Evolutionary conservation across 805 yeast genomes (phyloP).

Genomic region (Scheffersomyces coipomensis): DNA sequence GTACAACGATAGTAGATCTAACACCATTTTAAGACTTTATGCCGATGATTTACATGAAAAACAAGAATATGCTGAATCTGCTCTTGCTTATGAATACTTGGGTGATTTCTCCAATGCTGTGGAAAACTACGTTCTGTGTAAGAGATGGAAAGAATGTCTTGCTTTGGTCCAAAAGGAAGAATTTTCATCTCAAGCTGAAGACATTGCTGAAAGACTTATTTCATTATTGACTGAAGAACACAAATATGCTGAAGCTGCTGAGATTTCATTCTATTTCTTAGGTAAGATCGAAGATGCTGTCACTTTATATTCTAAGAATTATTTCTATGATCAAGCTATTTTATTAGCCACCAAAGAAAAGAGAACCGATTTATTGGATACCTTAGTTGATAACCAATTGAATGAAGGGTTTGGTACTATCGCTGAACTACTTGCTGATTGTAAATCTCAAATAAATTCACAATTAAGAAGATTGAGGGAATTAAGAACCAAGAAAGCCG

Average conservation of each 20-base stretch:
- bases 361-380: conserved; percentile 46
- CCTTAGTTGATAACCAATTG: conserved; percentile 67
- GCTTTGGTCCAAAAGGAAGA: conserved; percentile 48
- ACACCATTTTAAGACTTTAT: conserved; percentile 53
- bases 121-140: conserved; percentile 65
- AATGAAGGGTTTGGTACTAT: conserved; percentile 86
- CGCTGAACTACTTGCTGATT: conserved; percentile 92
- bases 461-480: conserved; percentile 85
- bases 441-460: conserved; percentile 78
- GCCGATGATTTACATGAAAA: conserved; percentile 60
- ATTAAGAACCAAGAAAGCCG: conserved; percentile 74
- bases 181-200: conserved; percentile 7
- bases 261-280: conserved; percentile 63
- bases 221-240: conserved; percentile 63
- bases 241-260: conserved; percentile 77
- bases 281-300: conserved; percentile 62
- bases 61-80: conserved; percentile 73
- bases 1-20: conserved; percentile 54
- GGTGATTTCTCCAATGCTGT: conserved; percentile 58
- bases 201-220: conserved; percentile 56
- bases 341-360: conserved; percentile 53
- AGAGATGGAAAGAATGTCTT: conserved; percentile 85
- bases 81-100: conserved; percentile 70
- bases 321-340: conserved; percentile 73
- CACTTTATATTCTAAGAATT: conserved; percentile 68